Evolutionary conservation across 805 yeast species (phyloP).

Genomic region (Cyberlindnera mississippiensis): DNA sequence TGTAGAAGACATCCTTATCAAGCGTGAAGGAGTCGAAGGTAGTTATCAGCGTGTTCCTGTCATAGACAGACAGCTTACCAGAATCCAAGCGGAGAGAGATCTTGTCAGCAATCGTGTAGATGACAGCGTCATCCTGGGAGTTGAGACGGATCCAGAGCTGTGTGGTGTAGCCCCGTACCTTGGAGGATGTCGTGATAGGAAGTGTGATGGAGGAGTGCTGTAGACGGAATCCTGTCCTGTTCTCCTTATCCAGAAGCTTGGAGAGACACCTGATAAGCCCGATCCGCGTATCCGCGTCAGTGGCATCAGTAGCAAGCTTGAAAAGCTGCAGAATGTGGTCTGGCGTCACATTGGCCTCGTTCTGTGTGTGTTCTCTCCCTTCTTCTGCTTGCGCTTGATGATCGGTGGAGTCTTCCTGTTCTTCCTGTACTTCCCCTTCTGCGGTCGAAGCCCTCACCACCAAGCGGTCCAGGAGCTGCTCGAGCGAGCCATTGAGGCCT

Average conservation of each 20-base stretch:
- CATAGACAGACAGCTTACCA: slow-evolving; percentile 29
- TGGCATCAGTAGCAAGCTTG: slow-evolving; percentile 1
- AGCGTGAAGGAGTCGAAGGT: slow-evolving; percentile 18
- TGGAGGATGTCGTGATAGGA: neutral
- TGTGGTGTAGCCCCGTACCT: slow-evolving; percentile 18
- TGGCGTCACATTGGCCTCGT: slow-evolving; percentile 1
- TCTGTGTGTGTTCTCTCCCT: too few species aligned
- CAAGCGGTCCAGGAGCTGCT: too few species aligned
- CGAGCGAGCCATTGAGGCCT: too few species aligned
- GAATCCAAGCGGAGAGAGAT: slow-evolving; percentile 29
- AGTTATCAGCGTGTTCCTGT: slow-evolving; percentile 9
- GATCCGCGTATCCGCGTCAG: neutral
- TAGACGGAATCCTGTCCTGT: slow-evolving; percentile 26
- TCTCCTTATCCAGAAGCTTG: slow-evolving; percentile 13
- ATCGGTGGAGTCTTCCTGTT: too few species aligned
- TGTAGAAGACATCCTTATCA: slow-evolving; percentile 17
- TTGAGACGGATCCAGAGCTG: slow-evolving; percentile 30
- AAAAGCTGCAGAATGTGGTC: slow-evolving; percentile 9
- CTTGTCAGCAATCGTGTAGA: slow-evolving; percentile 24
- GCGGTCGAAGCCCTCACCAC: too few species aligned
- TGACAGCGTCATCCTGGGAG: slow-evolving; percentile 26
- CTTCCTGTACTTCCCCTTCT: too few species aligned
- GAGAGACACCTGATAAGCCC: slow-evolving; percentile 7
- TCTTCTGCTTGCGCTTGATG: too few species aligned
- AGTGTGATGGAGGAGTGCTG: slow-evolving; percentile 27